Percentiles rank a stretch among this genome's conserved stretches.
phyloP scores from a whole-genome alignment of 1,139 yeast genomes.

The Suhomyces chickasaworum region DNA sequence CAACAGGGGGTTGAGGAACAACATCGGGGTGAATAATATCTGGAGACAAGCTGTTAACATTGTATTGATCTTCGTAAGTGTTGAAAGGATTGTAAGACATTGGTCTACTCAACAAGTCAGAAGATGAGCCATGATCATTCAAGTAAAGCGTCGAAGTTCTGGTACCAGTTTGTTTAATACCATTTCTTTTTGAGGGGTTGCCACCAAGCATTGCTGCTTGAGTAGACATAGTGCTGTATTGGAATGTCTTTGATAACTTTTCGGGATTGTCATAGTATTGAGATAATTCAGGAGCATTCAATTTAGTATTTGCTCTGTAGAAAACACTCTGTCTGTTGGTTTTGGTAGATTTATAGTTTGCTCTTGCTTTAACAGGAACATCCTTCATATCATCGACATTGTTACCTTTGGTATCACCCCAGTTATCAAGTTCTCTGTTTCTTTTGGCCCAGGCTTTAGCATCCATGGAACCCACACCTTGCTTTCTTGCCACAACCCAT shows the following conservation, averaged over 20 bases:
- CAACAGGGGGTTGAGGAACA: slow-evolving; percentile 86
- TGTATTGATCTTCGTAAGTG: slow-evolving; percentile 35
- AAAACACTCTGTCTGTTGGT: slow-evolving; percentile 51
- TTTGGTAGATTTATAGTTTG: slow-evolving; percentile 45
- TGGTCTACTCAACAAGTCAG: slow-evolving; percentile 41
- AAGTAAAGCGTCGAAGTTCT: slow-evolving; percentile 30
- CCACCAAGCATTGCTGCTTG: slow-evolving; percentile 47
- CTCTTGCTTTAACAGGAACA: slow-evolving; percentile 55
- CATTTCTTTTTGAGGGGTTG: slow-evolving; percentile 17
- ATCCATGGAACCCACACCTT: slow-evolving; percentile 72
- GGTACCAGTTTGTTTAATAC: slow-evolving; percentile 18
- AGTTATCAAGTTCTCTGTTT: slow-evolving; percentile 69
- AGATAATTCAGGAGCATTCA: slow-evolving; percentile 45
- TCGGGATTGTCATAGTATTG: slow-evolving; percentile 44
- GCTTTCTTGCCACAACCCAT: slow-evolving; percentile 76
- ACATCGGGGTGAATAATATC: slow-evolving; percentile 73
- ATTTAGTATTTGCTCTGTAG: slow-evolving; percentile 34
- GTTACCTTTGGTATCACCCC: slow-evolving; percentile 47
- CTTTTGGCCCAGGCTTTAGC: slow-evolving; percentile 48
- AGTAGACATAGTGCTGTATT: slow-evolving; percentile 59
- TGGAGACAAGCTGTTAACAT: slow-evolving; percentile 58
- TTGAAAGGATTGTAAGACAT: slow-evolving; percentile 46
- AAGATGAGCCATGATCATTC: slow-evolving; percentile 38
- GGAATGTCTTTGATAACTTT: slow-evolving; percentile 43
- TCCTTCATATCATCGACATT: slow-evolving; percentile 44